Conservation (phyloP, 495 filamentous ascomycete species). For the Hypoxylon intermedium region DNA sequence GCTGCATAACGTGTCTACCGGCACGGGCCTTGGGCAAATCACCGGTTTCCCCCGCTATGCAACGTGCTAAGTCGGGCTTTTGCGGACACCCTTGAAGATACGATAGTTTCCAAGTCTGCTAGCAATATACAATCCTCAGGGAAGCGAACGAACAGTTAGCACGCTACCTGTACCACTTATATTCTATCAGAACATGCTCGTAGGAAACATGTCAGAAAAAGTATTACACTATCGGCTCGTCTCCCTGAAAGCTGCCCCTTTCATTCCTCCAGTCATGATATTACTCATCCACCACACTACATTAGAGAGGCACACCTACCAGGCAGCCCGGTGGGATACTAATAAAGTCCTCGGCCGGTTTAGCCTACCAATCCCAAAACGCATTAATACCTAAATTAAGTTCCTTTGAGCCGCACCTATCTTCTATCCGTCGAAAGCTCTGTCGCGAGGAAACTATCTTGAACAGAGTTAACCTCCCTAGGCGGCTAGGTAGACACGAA, state of each 20-base stretch:
- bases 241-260: constrained; percentile 15
- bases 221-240: too few species aligned
- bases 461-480: constrained; percentile 7
- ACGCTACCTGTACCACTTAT: too few species aligned
- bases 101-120: constrained; percentile 24
- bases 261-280: constrained; percentile 15
- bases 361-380: constrained; percentile 27
- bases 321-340: constrained; percentile 27
- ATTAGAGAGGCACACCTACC: background rate
- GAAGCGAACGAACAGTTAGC: too few species aligned
- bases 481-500: constrained; percentile 1
- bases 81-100: constrained; percentile 21
- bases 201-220: too few species aligned
- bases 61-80: constrained; percentile 31
- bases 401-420: constrained; percentile 34
- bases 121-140: too few species aligned
- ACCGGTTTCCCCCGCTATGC: constrained; percentile 32
- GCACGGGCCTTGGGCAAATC: constrained; percentile 12
- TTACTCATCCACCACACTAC: constrained; percentile 15
- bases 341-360: constrained; percentile 31
- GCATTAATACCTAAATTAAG: constrained; percentile 38
- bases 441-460: constrained; percentile 7
- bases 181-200: too few species aligned
- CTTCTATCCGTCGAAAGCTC: constrained; percentile 14
- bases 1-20: constrained; percentile 11